These are phyloP conservation scores for Madurella fahalii DNA, from an alignment of 2,329 filamentous ascomycete genomes.

Conservation along the genomic window DNA sequence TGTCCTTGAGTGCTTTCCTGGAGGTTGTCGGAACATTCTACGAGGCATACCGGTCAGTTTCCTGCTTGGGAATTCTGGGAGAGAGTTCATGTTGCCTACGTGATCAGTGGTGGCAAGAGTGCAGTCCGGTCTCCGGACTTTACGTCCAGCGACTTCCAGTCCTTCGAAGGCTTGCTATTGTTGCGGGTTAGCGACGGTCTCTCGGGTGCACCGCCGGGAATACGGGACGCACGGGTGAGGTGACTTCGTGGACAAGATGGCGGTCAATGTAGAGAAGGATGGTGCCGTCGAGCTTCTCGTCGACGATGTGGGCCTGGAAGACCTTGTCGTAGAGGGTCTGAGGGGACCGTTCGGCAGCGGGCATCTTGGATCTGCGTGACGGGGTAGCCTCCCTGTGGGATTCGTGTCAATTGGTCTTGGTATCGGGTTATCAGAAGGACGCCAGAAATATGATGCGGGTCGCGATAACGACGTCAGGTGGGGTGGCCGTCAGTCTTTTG, in stretches of 20 bases:
- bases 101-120: constrained; percentile 96
- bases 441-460: too few species aligned
- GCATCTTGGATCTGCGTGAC: constrained; percentile 56
- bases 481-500: too few species aligned
- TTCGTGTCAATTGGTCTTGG: not conserved
- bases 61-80: not conserved
- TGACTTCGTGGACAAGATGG: constrained; percentile 97
- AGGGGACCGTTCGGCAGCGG: constrained; percentile 64
- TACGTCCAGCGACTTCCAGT: constrained; percentile 79
- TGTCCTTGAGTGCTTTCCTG: constrained; percentile 89
- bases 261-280: constrained; percentile 92
- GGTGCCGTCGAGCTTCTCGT: constrained; percentile 91
- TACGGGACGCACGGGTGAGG: constrained; percentile 69
- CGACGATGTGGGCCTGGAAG: constrained; percentile 88
- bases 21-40: constrained; percentile 92
- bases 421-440: not conserved
- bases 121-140: constrained; percentile 91
- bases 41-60: not conserved
- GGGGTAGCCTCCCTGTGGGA: not conserved
- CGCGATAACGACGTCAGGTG: too few species aligned
- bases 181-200: constrained; percentile 6
- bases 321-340: constrained; percentile 98
- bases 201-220: not conserved
- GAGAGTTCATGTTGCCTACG: constrained; percentile 51
- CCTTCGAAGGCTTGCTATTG: constrained; percentile 92